phyloP scores from a whole-genome alignment of 2,329 filamentous ascomycete genomes.

The Diplodia sapinea region DNA sequence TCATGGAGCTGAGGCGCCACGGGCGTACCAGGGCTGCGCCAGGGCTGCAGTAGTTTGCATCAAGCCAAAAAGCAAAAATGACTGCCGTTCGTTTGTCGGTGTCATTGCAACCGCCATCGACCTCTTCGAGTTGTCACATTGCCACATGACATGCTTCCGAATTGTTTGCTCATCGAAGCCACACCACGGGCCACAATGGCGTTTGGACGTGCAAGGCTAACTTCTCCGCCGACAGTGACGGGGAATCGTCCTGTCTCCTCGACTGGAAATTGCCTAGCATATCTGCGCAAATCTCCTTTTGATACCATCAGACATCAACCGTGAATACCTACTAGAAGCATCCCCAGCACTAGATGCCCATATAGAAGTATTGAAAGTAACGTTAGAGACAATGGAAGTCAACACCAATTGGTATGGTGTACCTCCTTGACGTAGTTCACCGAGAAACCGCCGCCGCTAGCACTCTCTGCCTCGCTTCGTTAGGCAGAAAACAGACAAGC shows the following conservation, averaged over 20 bases:
- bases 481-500: background rate
- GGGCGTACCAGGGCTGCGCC: conserved; percentile 5
- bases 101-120: background rate
- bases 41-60: conserved; percentile 23
- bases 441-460: conserved; percentile 1
- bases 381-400: too few species aligned
- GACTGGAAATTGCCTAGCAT: background rate
- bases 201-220: background rate
- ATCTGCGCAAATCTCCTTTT: background rate
- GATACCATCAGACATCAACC: background rate
- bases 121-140: background rate
- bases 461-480: background rate
- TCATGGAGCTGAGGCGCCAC: background rate
- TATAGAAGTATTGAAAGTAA: background rate
- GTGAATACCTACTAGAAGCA: background rate
- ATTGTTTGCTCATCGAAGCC: background rate
- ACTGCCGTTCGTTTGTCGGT: background rate
- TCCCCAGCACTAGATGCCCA: background rate
- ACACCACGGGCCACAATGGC: background rate
- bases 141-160: background rate
- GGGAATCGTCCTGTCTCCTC: background rate
- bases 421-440: background rate
- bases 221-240: background rate
- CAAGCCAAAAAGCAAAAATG: conserved; percentile 1
- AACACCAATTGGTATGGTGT: background rate